A percentile compares a stretch with the other conserved stretches of the same genome.
Conservation (phyloP, 768 basidiomycete genomes). For the Pisolithus microcarpus region DNA sequence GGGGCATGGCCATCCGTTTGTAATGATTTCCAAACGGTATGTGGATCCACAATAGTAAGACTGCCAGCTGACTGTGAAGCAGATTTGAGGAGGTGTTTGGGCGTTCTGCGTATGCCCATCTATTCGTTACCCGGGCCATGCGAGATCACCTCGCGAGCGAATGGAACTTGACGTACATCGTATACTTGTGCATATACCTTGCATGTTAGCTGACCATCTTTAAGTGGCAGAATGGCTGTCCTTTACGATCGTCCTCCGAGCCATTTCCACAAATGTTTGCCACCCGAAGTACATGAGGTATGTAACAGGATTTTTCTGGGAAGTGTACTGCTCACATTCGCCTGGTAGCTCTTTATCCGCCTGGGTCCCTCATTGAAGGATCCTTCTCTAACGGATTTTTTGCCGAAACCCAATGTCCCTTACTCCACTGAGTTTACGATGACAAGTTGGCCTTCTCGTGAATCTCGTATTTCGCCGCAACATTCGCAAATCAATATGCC, state of each 20-base stretch:
- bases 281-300: constrained; percentile 74
- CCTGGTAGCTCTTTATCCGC: constrained; percentile 42
- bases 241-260: constrained; percentile 87
- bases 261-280: constrained; percentile 67
- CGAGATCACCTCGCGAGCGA: constrained; percentile 55
- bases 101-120: constrained; percentile 71
- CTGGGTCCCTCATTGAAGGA: constrained; percentile 34
- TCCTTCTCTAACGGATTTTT: constrained; percentile 37
- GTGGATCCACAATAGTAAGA: neutral
- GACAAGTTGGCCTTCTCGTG: constrained; percentile 15
- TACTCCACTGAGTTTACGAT: constrained; percentile 60
- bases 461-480: constrained; percentile 21
- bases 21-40: constrained; percentile 72
- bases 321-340: constrained; percentile 1
- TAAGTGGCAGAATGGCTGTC: constrained; percentile 71
- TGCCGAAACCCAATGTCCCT: constrained; percentile 45
- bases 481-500: constrained; percentile 31
- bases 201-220: neutral
- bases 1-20: constrained; percentile 61
- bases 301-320: neutral
- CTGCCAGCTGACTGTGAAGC: constrained; percentile 5
- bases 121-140: constrained; percentile 93
- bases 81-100: constrained; percentile 89
- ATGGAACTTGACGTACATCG: constrained; percentile 66
- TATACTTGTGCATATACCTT: neutral